phyloP scores from a whole-genome alignment of 2,329 filamentous ascomycete genomes.

The Lachnellula willkommii region DNA sequence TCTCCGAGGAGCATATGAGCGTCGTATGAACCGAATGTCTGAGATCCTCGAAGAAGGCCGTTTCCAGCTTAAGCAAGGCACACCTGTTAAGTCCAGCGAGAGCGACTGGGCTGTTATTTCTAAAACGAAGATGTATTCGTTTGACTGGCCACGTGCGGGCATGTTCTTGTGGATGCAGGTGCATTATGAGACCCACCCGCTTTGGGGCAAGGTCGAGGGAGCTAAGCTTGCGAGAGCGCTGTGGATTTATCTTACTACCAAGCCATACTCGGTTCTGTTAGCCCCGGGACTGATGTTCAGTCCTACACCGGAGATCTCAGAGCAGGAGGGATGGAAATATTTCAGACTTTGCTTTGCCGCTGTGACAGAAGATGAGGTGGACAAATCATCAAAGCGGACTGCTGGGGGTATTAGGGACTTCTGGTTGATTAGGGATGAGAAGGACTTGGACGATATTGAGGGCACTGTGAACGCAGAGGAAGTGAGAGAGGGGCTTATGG shows the following conservation, averaged over 20 bases:
- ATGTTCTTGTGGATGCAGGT: slow-evolving; percentile 89
- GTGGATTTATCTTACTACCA: slow-evolving; percentile 64
- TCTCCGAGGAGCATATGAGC: slow-evolving; percentile 76
- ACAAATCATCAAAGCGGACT: slow-evolving; percentile 56
- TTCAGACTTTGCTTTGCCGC: slow-evolving; percentile 81
- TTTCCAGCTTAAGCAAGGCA: slow-evolving; percentile 59
- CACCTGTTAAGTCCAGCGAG: slow-evolving; percentile 47
- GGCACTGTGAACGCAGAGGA: slow-evolving; percentile 1
- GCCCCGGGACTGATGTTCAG: slow-evolving; percentile 70
- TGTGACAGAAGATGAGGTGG: slow-evolving; percentile 66
- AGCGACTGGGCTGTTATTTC: slow-evolving; percentile 70
- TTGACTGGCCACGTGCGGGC: slow-evolving; percentile 74
- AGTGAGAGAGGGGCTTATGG: slow-evolving; percentile 13
- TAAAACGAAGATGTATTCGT: slow-evolving; percentile 69
- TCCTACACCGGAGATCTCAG: slow-evolving; percentile 54
- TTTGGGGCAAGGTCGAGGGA: slow-evolving; percentile 51
- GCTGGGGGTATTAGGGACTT: slow-evolving; percentile 66
- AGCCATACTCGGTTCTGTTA: slow-evolving; percentile 65
- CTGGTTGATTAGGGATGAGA: slow-evolving; percentile 66
- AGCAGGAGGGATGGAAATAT: slow-evolving; percentile 62
- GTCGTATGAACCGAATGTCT: slow-evolving; percentile 78
- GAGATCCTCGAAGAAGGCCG: slow-evolving; percentile 63
- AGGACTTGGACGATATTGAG: slow-evolving; percentile 54
- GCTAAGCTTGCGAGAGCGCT: slow-evolving; percentile 58
- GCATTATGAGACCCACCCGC: slow-evolving; percentile 66